Conservation (phyloP, 306 rosid species). For the Alnus glutinosa region DNA sequence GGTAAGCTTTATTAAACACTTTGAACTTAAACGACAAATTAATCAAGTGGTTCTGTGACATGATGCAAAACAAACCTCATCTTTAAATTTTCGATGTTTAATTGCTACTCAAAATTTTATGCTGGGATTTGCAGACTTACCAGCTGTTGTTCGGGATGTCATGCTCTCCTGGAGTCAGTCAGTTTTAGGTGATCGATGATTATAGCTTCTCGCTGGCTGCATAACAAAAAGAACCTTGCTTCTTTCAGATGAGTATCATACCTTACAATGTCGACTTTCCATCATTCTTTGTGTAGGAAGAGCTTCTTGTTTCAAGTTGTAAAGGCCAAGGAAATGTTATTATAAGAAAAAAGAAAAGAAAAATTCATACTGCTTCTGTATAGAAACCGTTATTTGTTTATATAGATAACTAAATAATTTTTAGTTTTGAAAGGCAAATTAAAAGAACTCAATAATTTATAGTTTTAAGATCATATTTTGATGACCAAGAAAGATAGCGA, state of each 20-base stretch:
- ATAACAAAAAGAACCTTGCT: constrained; percentile 24
- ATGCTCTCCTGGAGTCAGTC: constrained; percentile 88
- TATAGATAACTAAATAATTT: constrained; percentile 22
- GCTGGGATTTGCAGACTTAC: constrained; percentile 59
- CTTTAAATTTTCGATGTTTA: not conserved
- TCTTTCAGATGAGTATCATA: constrained; percentile 36
- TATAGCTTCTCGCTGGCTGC: constrained; percentile 34
- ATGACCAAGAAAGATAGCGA: no score
- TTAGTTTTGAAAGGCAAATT: constrained; percentile 18
- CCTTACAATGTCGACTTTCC: constrained; percentile 21
- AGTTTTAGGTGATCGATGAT: constrained; percentile 70
- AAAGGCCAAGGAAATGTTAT: constrained; percentile 28
- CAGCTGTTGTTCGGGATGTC: constrained; percentile 70
- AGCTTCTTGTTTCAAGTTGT: constrained; percentile 29
- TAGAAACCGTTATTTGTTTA: constrained; percentile 27
- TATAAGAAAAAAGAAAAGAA: constrained; percentile 14
- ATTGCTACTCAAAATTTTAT: not conserved
- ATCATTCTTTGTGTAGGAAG: not conserved
- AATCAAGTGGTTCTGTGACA: constrained; percentile 13
- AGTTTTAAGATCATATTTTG: no score
- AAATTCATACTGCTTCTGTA: constrained; percentile 25
- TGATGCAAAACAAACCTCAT: constrained; percentile 18
- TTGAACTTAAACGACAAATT: not conserved
- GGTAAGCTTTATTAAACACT: constrained; percentile 45
- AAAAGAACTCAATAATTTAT: no score